phyloP scores from a whole-genome alignment of 495 filamentous ascomycete genomes.

The Aspergillus steynii region DNA sequence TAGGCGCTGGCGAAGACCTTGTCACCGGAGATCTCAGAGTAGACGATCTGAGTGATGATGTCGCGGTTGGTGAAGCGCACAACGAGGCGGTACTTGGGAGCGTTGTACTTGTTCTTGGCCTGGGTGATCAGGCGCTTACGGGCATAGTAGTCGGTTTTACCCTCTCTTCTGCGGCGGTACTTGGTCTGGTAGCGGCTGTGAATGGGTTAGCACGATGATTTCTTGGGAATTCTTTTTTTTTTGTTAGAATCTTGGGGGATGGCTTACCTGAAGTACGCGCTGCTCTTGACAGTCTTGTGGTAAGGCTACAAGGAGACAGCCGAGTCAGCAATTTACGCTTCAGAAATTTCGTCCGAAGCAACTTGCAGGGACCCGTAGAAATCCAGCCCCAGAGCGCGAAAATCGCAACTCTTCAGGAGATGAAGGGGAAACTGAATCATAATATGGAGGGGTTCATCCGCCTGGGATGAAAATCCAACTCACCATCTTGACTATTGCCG shows the following conservation, averaged over 20 bases:
- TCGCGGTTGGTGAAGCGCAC: conserved; percentile 99
- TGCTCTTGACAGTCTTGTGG: conserved; percentile 95
- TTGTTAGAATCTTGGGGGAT: no score
- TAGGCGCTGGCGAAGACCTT: conserved; percentile 93
- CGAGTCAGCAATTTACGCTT: conserved; percentile 99
- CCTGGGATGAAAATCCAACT: conserved; percentile 32
- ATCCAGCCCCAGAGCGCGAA: conserved; percentile 9
- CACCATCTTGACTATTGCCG: conserved; percentile 53
- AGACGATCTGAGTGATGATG: conserved; percentile 96
- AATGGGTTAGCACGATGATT: conserved; percentile 19
- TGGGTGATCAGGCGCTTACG: conserved; percentile 99
- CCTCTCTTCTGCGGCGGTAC: conserved; percentile 94
- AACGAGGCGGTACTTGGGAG: conserved; percentile 98
- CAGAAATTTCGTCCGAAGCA: conserved; percentile 87
- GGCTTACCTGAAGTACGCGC: conserved; percentile 92
- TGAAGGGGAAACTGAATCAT: not conserved
- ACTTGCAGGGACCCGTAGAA: conserved; percentile 82
- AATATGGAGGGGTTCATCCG: conserved; percentile 23
- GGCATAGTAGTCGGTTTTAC: conserved; percentile 99
- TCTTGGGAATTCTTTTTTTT: no score
- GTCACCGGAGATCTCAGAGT: conserved; percentile 94
- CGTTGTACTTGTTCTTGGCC: conserved; percentile 99
- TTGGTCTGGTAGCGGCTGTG: conserved; percentile 97
- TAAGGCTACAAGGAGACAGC: conserved; percentile 67
- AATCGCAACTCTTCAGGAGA: conserved; percentile 10